Percentiles rank a stretch among this genome's conserved stretches.
These are phyloP conservation scores for Scedosporium aurantiacum DNA, from an alignment of 2,329 filamentous ascomycete species.

Conservation along the genomic window DNA sequence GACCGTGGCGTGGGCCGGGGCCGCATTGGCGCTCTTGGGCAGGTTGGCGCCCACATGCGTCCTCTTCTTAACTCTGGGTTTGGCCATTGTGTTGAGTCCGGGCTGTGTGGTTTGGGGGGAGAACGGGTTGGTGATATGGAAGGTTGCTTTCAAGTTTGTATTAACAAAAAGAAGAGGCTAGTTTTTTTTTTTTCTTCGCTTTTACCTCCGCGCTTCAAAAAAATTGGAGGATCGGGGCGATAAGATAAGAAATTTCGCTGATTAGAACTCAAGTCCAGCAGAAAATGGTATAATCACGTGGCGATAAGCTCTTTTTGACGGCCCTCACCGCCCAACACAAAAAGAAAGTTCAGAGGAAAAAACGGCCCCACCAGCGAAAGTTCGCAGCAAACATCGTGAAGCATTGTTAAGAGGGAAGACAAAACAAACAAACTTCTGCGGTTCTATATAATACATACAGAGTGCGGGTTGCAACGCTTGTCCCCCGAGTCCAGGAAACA, in stretches of 20 bases:
- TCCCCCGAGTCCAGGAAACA: too few species aligned
- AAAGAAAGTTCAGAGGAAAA: slow-evolving; percentile 24
- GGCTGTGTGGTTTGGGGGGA: slow-evolving; percentile 5
- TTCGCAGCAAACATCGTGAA: neutral
- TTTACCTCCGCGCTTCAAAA: neutral
- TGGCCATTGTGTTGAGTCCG: slow-evolving; percentile 51
- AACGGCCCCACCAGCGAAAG: slow-evolving; percentile 19
- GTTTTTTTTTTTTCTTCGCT: neutral
- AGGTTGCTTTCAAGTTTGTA: neutral
- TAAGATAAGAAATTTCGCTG: slow-evolving; percentile 7
- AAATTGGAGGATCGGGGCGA: slow-evolving; percentile 10
- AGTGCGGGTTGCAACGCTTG: too few species aligned
- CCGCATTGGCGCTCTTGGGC: slow-evolving; percentile 39
- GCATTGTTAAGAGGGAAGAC: slow-evolving; percentile 5
- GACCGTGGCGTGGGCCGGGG: slow-evolving; percentile 49
- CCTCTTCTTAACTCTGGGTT: slow-evolving; percentile 74
- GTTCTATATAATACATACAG: too few species aligned
- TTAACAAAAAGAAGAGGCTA: neutral
- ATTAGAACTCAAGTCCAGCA: neutral
- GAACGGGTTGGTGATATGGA: neutral
- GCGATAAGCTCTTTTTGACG: slow-evolving; percentile 5
- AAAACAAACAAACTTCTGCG: too few species aligned
- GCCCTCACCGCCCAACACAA: slow-evolving; percentile 7
- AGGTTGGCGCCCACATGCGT: slow-evolving; percentile 64
- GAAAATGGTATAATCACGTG: slow-evolving; percentile 6